phyloP scores from a whole-genome alignment of 345 rosid genomes.

The Eutrema japonicum region DNA sequence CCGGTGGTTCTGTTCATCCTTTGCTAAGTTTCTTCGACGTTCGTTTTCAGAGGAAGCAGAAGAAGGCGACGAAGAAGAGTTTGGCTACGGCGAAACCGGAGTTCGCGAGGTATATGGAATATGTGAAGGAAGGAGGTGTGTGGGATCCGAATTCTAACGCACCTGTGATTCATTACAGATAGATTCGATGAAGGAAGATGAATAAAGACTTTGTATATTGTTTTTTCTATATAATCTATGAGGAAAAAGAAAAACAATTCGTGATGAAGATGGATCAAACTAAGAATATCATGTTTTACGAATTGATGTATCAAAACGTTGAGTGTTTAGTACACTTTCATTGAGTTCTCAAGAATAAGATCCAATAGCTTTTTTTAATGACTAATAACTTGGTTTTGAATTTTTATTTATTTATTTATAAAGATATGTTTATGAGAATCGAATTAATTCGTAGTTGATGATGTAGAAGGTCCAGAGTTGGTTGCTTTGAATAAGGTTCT shows the following conservation, averaged over 20 bases:
- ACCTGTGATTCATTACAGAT: conserved; percentile 63
- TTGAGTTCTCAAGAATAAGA: conserved; percentile 19
- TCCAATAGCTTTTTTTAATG: not conserved
- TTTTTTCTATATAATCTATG: conserved; percentile 17
- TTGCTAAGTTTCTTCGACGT: conserved; percentile 58
- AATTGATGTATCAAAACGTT: conserved; percentile 26
- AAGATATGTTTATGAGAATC: not conserved
- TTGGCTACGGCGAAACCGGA: conserved; percentile 69
- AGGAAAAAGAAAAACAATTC: not conserved
- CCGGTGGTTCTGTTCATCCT: conserved; percentile 61
- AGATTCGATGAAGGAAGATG: conserved; percentile 3
- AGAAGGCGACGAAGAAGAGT: conserved; percentile 49
- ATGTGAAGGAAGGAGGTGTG: conserved; percentile 71
- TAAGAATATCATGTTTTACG: conserved; percentile 16
- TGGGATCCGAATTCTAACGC: conserved; percentile 64
- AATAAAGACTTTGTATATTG: conserved; percentile 25
- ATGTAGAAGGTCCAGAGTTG: conserved; percentile 28
- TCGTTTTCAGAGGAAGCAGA: conserved; percentile 40
- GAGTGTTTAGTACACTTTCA: conserved; percentile 15
- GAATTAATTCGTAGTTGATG: conserved; percentile 25
- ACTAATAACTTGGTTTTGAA: not conserved
- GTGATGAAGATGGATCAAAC: conserved; percentile 18
- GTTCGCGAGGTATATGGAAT: conserved; percentile 71
- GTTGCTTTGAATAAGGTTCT: conserved; percentile 38
- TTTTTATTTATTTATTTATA: not conserved